Evolutionary conservation across 331 rosid genomes (phyloP), one percentile per base, ranked within the genome.

Genomic region (Malus hybrid): DNA sequence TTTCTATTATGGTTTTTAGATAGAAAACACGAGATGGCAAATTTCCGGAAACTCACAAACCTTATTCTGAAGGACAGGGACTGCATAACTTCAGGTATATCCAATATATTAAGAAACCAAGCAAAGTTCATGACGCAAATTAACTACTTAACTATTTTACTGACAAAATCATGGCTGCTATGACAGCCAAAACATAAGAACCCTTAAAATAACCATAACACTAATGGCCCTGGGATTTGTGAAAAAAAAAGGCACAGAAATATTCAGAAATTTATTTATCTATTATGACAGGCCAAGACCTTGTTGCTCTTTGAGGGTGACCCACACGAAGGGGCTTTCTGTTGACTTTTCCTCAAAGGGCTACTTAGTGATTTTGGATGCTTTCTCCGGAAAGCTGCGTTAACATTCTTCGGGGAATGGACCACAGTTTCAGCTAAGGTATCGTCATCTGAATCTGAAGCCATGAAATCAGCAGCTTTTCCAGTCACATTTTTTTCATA

Each of bases 291-390:
- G 11, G 13, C 12, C 77, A 60, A 26, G 28, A 90, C 97, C 97
- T 87, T 86, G 71, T 83, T 81, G 66, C 78, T 72, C 13, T 74
- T 80, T 81, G 82, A 82, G 74, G 75, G 69, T 55, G 81, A 78
- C 62, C 19, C 72, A 29, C 79, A 56, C 34, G 84, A 74, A 70
- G 80, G 79, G 75, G 68, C 55, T 77, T 71, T 79, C 36, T 5
- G 87, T 75, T 75, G 84, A 78, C 72, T 86, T 84, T 83, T 74
- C 84, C 86, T 87, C 58, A 48, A 78, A 76, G 73, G 75, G 60
- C 77, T 67, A 29, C 78, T 75, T 67, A 75, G 65, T 77, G 89
- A 78, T 79, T 85, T 84, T 8, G 34, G 77, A 73, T 57, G 82
- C 88, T 80, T 81, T 72, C 78, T 85, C 55, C 22, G 76, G 28